A percentile compares a stretch with the other conserved stretches of the same genome.
Evolutionary conservation across 164 flowering plant species (phyloP).

Genomic region (Dillenia turbinata): DNA sequence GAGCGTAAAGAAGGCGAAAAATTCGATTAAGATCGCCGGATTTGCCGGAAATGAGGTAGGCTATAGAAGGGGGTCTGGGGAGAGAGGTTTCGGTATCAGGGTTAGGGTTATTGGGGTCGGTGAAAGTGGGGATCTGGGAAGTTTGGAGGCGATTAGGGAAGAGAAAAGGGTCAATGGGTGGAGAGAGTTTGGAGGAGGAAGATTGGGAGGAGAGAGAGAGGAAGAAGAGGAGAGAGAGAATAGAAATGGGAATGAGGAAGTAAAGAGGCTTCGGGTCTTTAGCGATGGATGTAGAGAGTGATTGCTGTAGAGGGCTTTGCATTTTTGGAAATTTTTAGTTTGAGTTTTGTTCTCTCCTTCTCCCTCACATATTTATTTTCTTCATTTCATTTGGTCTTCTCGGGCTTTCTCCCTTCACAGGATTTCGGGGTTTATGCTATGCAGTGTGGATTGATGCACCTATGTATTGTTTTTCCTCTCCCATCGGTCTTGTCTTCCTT

Average conservation of each 20-base stretch:
- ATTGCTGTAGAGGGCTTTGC: constrained; percentile 7
- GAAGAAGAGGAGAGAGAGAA: constrained; percentile 34
- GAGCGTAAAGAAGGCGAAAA: constrained; percentile 62
- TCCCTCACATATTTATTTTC: no score
- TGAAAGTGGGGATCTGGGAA: constrained; percentile 8
- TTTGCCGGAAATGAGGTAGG: constrained; percentile 77
- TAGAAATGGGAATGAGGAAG: constrained; percentile 24
- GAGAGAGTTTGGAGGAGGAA: constrained; percentile 14
- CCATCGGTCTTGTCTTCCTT: no score
- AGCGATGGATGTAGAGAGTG: constrained; percentile 3
- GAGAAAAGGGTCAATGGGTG: constrained; percentile 12
- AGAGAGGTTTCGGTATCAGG: constrained; percentile 7
- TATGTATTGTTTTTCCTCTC: no score
- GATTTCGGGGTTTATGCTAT: no score
- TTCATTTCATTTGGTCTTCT: no score
- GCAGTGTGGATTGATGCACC: no score
- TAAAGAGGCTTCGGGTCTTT: constrained; percentile 16
- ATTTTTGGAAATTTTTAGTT: neutral
- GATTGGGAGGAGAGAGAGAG: constrained; percentile 28
- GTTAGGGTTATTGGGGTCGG: constrained; percentile 1
- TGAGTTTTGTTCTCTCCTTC: no score
- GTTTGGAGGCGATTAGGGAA: constrained; percentile 1
- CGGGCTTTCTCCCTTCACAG: no score
- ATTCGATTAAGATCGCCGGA: constrained; percentile 47
- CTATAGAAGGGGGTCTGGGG: constrained; percentile 64